A percentile compares a stretch with the other conserved stretches of the same genome.
Evolutionary conservation across 768 basidiomycete genomes (phyloP).

Genomic region (Russula compacta): DNA sequence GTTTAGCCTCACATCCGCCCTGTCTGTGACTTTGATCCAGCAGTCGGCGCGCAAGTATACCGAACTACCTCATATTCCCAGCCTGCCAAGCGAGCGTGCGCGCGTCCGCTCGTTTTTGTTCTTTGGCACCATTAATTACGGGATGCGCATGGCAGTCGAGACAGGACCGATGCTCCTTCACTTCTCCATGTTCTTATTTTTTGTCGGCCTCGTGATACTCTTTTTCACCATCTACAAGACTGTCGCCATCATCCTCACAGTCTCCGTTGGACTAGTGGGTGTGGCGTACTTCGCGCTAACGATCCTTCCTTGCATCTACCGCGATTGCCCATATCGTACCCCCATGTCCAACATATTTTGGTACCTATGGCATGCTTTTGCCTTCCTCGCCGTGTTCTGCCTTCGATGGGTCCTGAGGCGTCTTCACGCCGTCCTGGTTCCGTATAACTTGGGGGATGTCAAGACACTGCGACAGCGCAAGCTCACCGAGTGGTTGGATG

Average conservation of each 20-base stretch:
- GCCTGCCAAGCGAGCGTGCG: conserved; percentile 27
- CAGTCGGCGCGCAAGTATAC: conserved; percentile 16
- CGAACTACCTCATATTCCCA: conserved; percentile 23
- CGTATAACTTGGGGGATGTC: background rate
- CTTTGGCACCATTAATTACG: conserved; percentile 32
- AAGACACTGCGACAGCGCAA: background rate
- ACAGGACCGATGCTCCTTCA: conserved; percentile 40
- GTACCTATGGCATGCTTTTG: background rate
- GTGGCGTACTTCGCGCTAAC: conserved; percentile 15
- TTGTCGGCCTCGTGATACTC: conserved; percentile 40
- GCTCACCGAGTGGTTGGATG: background rate
- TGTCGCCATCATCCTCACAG: conserved; percentile 8
- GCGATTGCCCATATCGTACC: conserved; percentile 20
- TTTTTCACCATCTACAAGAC: conserved; percentile 26
- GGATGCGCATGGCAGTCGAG: conserved; percentile 33
- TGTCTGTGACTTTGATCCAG: conserved; percentile 10
- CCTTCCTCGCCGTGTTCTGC: background rate
- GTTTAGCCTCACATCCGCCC: conserved; percentile 12
- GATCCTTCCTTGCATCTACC: conserved; percentile 13
- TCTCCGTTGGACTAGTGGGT: conserved; percentile 1
- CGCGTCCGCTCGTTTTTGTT: conserved; percentile 31
- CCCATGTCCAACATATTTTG: conserved; percentile 9
- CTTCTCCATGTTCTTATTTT: conserved; percentile 39
- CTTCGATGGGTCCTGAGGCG: background rate
- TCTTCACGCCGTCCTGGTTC: conserved; percentile 4